These are phyloP conservation scores for Gossypium lobatum DNA, from an alignment of 441 rosid species.

Conservation along the genomic window DNA sequence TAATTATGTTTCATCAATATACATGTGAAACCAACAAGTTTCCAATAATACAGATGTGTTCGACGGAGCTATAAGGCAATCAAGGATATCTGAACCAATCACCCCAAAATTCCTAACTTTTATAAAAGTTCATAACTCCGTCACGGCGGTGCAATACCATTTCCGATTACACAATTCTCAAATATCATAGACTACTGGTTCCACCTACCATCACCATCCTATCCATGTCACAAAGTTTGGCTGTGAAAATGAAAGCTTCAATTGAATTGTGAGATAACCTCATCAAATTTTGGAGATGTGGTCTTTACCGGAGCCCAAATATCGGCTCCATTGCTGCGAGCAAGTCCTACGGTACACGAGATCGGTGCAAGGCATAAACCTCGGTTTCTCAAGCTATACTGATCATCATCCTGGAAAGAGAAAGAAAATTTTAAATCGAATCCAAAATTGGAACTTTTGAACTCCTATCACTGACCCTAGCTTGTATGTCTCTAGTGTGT, in stretches of 20 bases:
- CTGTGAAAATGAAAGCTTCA: background rate
- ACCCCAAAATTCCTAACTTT: no score
- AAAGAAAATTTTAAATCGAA: background rate
- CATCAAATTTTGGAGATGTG: constrained; percentile 48
- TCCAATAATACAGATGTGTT: no score
- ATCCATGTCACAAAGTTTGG: background rate
- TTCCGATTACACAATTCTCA: no score
- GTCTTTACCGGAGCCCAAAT: constrained; percentile 92
- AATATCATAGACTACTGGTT: no score
- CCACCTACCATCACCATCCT: no score
- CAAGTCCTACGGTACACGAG: constrained; percentile 62
- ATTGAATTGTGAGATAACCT: constrained; percentile 12
- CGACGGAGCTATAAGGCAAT: no score
- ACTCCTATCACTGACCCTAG: background rate
- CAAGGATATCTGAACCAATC: no score
- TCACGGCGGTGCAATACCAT: no score
- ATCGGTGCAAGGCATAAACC: constrained; percentile 80
- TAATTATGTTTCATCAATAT: no score
- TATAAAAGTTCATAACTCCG: no score
- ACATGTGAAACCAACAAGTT: no score
- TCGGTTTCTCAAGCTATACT: constrained; percentile 53
- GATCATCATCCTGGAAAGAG: constrained; percentile 42
- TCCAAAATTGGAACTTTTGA: background rate
- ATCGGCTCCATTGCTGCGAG: constrained; percentile 88
- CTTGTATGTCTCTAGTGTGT: background rate